These are phyloP conservation scores for Coemansia sp. DNA, from an alignment of 192 early-diverging fungal genomes.

Conservation along the genomic window DNA sequence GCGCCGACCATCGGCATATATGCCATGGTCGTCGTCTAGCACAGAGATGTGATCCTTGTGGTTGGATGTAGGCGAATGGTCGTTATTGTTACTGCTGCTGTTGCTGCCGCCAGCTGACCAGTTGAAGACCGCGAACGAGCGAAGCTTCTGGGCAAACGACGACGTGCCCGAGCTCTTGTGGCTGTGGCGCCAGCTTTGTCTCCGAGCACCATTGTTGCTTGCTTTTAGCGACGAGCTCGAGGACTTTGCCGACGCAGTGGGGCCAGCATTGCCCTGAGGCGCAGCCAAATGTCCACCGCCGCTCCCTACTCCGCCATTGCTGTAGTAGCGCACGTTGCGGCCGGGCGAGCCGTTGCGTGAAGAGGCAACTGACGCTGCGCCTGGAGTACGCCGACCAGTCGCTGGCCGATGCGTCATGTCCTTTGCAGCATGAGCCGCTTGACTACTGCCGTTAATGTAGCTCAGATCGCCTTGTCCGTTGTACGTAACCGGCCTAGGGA, in stretches of 20 bases:
- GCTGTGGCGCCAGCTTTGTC: conserved; percentile 46
- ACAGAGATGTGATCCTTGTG: background rate
- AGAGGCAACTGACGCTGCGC: conserved; percentile 1
- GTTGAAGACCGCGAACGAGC: conserved; percentile 46
- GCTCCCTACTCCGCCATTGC: conserved; percentile 3
- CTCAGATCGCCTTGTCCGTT: background rate
- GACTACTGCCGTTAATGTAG: background rate
- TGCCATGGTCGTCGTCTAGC: conserved; percentile 1
- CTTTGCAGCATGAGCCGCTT: background rate
- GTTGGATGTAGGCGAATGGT: background rate
- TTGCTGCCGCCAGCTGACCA: conserved; percentile 30
- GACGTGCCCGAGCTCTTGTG: conserved; percentile 13
- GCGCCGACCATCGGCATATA: background rate
- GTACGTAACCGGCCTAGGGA: background rate
- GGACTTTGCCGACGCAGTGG: conserved; percentile 41
- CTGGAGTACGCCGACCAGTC: conserved; percentile 5
- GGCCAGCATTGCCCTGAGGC: background rate
- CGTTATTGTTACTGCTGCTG: conserved; percentile 1
- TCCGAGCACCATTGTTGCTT: conserved; percentile 11
- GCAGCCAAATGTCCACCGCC: background rate
- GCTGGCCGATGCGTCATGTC: background rate
- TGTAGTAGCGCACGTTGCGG: conserved; percentile 4
- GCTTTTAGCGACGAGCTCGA: conserved; percentile 34
- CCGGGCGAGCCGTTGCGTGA: conserved; percentile 2
- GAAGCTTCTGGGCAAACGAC: conserved; percentile 52